Evolutionary conservation across 768 basidiomycete species (phyloP).

Genomic region (Mycena indigotica): DNA sequence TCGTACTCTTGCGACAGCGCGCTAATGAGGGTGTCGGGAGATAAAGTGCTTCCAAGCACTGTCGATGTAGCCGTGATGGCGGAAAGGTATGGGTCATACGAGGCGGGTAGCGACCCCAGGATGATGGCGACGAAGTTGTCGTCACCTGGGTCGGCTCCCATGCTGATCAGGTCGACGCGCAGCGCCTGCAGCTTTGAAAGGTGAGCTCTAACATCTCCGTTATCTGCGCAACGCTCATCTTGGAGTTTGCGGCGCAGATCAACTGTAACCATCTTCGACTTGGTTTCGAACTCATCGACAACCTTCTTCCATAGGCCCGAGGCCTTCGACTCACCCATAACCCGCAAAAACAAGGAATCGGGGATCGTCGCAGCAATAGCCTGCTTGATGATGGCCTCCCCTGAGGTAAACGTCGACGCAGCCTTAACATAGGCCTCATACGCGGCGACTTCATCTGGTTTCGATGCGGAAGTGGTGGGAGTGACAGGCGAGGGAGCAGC

Average conservation of each 20-base stretch:
- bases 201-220: slow-evolving; percentile 27
- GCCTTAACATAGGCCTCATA: slow-evolving; percentile 10
- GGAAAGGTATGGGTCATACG: slow-evolving; percentile 25
- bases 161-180: slow-evolving; percentile 20
- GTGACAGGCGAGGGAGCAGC: neutral
- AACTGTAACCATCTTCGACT: slow-evolving; percentile 25
- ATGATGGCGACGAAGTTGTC: slow-evolving; percentile 27
- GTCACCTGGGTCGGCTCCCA: slow-evolving; percentile 24
- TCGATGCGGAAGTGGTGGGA: neutral
- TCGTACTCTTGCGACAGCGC: slow-evolving; percentile 23
- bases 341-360: slow-evolving; percentile 25
- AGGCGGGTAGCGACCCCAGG: slow-evolving; percentile 27
- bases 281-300: slow-evolving; percentile 22
- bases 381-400: slow-evolving; percentile 25
- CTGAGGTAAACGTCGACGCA: slow-evolving; percentile 8
- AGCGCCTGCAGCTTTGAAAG: slow-evolving; percentile 19
- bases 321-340: slow-evolving; percentile 6
- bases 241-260: slow-evolving; percentile 27
- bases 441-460: neutral
- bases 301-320: slow-evolving; percentile 26
- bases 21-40: slow-evolving; percentile 21
- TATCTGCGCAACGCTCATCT: slow-evolving; percentile 26
- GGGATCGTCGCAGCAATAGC: slow-evolving; percentile 25
- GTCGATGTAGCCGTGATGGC: slow-evolving; percentile 23
- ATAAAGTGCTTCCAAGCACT: slow-evolving; percentile 10